A percentile compares a stretch with the other conserved stretches of the same genome.
These are phyloP conservation scores for Toxoplasma gondii DNA, from an alignment of 169 alveolate genomes.

Conservation along the genomic window DNA sequence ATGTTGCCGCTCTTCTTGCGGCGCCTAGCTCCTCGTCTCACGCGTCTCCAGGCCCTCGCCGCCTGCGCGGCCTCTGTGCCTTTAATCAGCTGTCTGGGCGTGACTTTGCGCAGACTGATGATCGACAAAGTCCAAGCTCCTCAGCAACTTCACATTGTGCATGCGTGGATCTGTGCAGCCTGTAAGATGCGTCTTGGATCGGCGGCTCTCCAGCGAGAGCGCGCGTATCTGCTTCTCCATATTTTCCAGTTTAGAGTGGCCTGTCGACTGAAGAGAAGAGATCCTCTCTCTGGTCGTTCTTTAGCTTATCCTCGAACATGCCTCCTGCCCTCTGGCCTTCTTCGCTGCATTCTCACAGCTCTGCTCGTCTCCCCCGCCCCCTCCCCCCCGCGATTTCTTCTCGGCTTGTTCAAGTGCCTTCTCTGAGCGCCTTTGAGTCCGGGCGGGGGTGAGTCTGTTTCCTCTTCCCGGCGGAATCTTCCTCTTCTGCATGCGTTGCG, in stretches of 20 bases:
- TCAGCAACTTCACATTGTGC: conserved; percentile 1
- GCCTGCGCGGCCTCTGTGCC: neutral
- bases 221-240: neutral
- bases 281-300: too few relatives aligned
- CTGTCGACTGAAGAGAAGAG: too few relatives aligned
- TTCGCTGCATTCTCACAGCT: too few relatives aligned
- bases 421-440: neutral
- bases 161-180: conserved; percentile 38
- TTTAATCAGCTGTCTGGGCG: conserved; percentile 24
- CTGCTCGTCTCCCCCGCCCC: too few relatives aligned
- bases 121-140: neutral
- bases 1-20: conserved; percentile 9
- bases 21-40: conserved; percentile 6
- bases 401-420: too few relatives aligned
- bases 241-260: neutral
- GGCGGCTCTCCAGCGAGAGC: too few relatives aligned
- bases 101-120: neutral
- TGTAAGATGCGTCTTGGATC: too few relatives aligned
- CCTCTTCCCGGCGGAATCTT: too few relatives aligned
- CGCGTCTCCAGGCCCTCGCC: neutral
- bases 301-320: too few relatives aligned
- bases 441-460: neutral
- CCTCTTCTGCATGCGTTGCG: neutral
- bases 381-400: too few relatives aligned
- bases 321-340: too few relatives aligned